phyloP scores from a whole-genome alignment of 129 eudicot species.

The Helichrysum umbraculigerum region DNA sequence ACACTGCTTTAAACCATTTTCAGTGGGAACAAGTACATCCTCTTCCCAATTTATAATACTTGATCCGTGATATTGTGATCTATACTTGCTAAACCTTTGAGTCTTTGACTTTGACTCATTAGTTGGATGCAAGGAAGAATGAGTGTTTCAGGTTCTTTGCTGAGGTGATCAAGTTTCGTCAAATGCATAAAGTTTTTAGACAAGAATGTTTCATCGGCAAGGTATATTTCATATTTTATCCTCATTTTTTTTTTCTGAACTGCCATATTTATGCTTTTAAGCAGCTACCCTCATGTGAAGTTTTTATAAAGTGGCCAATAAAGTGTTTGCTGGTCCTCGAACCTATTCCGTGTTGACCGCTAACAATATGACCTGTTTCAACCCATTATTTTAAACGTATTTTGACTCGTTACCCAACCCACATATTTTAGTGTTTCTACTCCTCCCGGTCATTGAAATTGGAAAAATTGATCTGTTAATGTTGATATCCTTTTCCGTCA shows the following conservation, averaged over 20 bases:
- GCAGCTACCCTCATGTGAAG: neutral
- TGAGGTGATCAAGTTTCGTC: conserved; percentile 79
- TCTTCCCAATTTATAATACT: neutral
- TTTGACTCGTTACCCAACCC: neutral
- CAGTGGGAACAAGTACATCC: conserved; percentile 84
- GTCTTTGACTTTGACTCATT: conserved; percentile 27
- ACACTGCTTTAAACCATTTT: conserved; percentile 73
- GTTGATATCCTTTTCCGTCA: neutral
- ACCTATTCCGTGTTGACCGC: neutral
- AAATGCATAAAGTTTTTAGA: conserved; percentile 48
- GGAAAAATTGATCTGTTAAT: neutral
- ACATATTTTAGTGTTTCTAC: neutral
- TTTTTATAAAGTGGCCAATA: neutral
- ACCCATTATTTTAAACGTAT: neutral
- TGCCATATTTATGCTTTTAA: neutral
- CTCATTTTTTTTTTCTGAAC: neutral
- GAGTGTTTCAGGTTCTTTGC: conserved; percentile 83
- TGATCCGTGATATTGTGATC: conserved; percentile 1
- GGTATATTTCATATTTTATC: conserved; percentile 41
- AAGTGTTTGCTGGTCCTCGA: neutral
- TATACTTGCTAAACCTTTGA: neutral
- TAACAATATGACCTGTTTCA: neutral
- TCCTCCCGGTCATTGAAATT: neutral
- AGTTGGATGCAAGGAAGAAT: conserved; percentile 69
- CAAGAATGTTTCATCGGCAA: conserved; percentile 68